phyloP scores from a whole-genome alignment of 768 basidiomycete genomes.

The Lanmaoa pseudosensibilis region DNA sequence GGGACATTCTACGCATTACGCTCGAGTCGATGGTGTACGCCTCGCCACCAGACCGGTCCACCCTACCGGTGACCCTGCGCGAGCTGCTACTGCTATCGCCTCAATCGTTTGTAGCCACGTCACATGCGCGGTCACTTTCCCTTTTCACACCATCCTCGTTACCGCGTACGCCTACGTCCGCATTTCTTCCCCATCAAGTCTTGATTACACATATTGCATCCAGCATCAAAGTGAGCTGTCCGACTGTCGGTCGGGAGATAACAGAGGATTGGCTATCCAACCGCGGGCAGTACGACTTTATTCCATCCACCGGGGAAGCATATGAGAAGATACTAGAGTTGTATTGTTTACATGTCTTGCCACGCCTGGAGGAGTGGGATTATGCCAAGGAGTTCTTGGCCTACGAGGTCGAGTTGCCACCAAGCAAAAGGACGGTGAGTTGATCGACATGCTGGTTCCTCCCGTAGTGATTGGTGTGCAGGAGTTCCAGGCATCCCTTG shows the following conservation, averaged over 20 bases:
- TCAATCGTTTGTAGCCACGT: conserved; percentile 52
- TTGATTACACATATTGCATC: conserved; percentile 69
- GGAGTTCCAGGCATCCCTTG: conserved; percentile 35
- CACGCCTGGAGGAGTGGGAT: conserved; percentile 75
- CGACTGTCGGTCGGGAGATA: conserved; percentile 60
- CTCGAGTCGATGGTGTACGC: conserved; percentile 74
- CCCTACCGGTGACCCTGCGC: conserved; percentile 53
- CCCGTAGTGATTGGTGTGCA: conserved; percentile 14
- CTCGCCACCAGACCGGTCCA: conserved; percentile 42
- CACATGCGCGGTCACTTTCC: conserved; percentile 62
- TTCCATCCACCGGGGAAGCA: conserved; percentile 43
- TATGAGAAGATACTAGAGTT: conserved; percentile 77
- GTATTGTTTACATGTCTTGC: conserved; percentile 72
- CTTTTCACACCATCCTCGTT: conserved; percentile 60
- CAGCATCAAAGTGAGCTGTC: conserved; percentile 63
- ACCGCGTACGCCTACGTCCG: conserved; percentile 43
- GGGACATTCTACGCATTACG: conserved; percentile 86
- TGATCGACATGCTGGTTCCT: neutral
- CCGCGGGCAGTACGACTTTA: conserved; percentile 41
- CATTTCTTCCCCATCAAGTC: conserved; percentile 67
- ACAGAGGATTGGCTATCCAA: conserved; percentile 79
- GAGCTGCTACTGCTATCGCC: conserved; percentile 57
- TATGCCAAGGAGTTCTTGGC: conserved; percentile 75
- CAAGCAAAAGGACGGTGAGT: conserved; percentile 53
- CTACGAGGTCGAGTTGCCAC: conserved; percentile 66